These are phyloP conservation scores for Pharus latifolius DNA, from an alignment of 176 grass and related monocot species.

Conservation along the genomic window DNA sequence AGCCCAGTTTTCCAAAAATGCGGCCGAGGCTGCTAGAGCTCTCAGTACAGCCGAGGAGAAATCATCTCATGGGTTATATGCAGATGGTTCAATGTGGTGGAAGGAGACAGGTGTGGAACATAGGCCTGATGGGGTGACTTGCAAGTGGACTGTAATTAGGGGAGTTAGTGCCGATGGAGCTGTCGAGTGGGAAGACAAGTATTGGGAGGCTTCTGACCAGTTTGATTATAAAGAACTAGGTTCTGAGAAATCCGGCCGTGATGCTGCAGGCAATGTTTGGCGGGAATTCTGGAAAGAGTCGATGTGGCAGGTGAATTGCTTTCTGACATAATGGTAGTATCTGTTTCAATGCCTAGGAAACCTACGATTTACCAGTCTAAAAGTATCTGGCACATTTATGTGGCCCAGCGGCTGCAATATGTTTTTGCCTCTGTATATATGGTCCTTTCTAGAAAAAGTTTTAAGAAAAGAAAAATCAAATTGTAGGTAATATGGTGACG, in stretches of 20 bases:
- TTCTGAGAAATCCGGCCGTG: constrained; percentile 88
- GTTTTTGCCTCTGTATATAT: not conserved
- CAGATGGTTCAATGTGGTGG: constrained; percentile 89
- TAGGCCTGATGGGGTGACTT: constrained; percentile 68
- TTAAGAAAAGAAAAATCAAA: not conserved
- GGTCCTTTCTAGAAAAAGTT: not conserved
- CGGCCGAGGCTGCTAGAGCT: constrained; percentile 55
- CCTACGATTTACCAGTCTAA: not conserved
- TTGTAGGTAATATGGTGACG: not conserved
- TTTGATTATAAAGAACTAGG: constrained; percentile 92
- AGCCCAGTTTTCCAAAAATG: constrained; percentile 50
- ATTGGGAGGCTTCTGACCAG: constrained; percentile 92
- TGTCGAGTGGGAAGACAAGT: constrained; percentile 96
- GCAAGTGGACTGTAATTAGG: constrained; percentile 84
- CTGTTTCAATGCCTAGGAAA: not conserved
- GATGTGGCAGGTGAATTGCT: constrained; percentile 71
- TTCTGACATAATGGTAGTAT: not conserved
- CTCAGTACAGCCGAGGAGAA: constrained; percentile 42
- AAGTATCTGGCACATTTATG: not conserved
- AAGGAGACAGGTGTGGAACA: constrained; percentile 76
- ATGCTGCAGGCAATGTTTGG: constrained; percentile 90
- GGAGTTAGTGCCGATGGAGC: constrained; percentile 81
- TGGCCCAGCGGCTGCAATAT: not conserved
- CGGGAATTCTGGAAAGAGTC: constrained; percentile 92
- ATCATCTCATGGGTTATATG: constrained; percentile 42